Base-by-base conservation (phyloP, 495 filamentous ascomycete species). In the Aspergillus ostianus region DNA sequence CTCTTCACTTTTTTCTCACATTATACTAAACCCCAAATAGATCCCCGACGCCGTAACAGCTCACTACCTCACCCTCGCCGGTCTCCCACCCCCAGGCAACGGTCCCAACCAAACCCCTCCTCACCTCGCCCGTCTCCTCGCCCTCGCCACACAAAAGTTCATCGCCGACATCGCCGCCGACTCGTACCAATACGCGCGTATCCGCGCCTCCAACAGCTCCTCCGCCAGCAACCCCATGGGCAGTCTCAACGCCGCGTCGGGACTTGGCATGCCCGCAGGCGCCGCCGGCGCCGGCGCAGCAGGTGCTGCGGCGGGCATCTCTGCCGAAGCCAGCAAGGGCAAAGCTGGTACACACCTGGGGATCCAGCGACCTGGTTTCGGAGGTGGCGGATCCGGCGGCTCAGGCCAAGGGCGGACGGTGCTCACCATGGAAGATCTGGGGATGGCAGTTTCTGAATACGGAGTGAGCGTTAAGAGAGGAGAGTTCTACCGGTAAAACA, bases 11-110 rank as follows among this genome's bases (percentile, higher is more conserved):
- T 17, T 15, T 23, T 26, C 17, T 32, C 27, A 18, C 27, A n/a
- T 53, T n/a, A 23, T 32, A 30, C 17, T 32, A 53, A 48, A 12
- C 12, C 53, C 23, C 53, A 65, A 15, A 19, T 67, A 98, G 93
- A 98, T 98, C 63, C 94, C 94, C 51, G 94, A 98, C 73, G 94
- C 94, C 12, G 93, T 98, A 30, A 98, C 92, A 65, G 87, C 94
- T 67, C 96, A 97, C 82, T 98, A 98, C 82, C 91, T 98, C 75
- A 93, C 93, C 17, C 87, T 94, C 65, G 91, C 92, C 68, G 94
- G 94, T 55, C 89, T 97, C 10, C 92, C 93, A 18, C 92, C 94
- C 5, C 89, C 91, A 19, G 90, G 90, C 19, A 90, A 92, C 63
- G 75, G 76, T 9, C 87, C 90, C 3, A 91, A 91, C 47, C 83